Conservation (phyloP, 345 rosid genomes). For the Nasturtium officinale region DNA sequence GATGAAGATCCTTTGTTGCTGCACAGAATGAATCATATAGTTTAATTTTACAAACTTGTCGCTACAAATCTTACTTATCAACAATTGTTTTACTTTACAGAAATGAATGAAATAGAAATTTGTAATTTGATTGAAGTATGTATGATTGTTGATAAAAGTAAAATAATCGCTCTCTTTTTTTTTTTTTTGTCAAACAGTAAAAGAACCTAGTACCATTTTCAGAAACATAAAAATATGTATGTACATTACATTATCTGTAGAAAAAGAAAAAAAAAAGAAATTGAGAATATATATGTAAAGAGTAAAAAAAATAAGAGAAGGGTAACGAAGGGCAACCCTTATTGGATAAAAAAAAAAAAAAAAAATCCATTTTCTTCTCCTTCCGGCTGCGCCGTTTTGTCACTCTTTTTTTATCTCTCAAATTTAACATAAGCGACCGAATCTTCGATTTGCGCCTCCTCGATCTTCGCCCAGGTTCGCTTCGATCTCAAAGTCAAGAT, state of each 20-base stretch:
- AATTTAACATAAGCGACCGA: not conserved
- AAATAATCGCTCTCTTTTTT: not conserved
- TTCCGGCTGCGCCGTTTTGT: conserved; percentile 32
- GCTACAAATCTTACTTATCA: not conserved
- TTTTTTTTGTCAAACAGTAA: not conserved
- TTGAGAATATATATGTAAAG: not conserved
- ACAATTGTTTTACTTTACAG: too few relatives aligned
- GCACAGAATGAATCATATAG: conserved; percentile 1
- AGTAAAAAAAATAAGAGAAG: not conserved
- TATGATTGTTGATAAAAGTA: not conserved
- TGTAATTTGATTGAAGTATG: not conserved
- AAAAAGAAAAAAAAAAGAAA: not conserved
- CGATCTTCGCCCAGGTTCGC: conserved; percentile 27
- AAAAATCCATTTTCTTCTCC: not conserved
- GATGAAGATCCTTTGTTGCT: conserved; percentile 21
- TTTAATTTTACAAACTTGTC: not conserved
- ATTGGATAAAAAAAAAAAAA: too few relatives aligned
- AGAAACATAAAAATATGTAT: not conserved
- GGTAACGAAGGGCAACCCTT: conserved; percentile 28
- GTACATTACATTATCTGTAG: too few relatives aligned
- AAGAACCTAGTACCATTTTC: too few relatives aligned
- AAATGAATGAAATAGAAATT: not conserved
- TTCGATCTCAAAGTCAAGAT: conserved; percentile 8
- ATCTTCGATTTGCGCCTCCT: not conserved
- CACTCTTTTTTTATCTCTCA: conserved; percentile 15